Evolutionary conservation across 2,329 filamentous ascomycete species (phyloP).

Genomic region (Diaporthe longicolla): DNA sequence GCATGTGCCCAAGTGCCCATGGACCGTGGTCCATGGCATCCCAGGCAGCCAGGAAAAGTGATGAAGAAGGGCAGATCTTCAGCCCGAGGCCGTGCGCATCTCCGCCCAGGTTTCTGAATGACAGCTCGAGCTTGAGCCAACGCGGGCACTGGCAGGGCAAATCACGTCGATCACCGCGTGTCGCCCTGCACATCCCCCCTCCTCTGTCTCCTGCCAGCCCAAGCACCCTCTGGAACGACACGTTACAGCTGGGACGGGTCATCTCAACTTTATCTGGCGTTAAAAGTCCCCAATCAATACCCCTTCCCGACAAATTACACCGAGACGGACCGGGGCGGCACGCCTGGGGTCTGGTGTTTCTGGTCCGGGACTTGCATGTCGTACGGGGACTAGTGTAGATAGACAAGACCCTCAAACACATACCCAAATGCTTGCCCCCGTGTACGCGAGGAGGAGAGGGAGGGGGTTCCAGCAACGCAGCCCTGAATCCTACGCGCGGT

Average conservation of each 20-base stretch:
- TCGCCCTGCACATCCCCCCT: slow-evolving; percentile 12
- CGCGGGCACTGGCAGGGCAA: slow-evolving; percentile 15
- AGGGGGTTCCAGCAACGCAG: background rate
- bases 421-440: background rate
- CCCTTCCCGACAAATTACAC: slow-evolving; percentile 29
- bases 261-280: slow-evolving; percentile 32
- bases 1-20: background rate
- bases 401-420: background rate
- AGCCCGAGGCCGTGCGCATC: slow-evolving; percentile 24
- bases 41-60: background rate
- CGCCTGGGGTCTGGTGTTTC: background rate
- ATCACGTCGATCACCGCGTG: slow-evolving; percentile 32
- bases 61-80: slow-evolving; percentile 16
- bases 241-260: slow-evolving; percentile 29
- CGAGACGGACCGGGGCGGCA: slow-evolving; percentile 31
- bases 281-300: slow-evolving; percentile 24
- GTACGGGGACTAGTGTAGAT: no score
- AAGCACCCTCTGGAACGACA: background rate
- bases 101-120: slow-evolving; percentile 14
- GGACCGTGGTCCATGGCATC: background rate
- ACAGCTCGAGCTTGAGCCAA: slow-evolving; percentile 8
- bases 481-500: slow-evolving; percentile 22
- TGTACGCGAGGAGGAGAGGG: background rate
- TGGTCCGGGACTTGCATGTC: background rate
- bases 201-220: background rate